phyloP scores from a whole-genome alignment of 2,329 filamentous ascomycete genomes.

The Microsporum canis region DNA sequence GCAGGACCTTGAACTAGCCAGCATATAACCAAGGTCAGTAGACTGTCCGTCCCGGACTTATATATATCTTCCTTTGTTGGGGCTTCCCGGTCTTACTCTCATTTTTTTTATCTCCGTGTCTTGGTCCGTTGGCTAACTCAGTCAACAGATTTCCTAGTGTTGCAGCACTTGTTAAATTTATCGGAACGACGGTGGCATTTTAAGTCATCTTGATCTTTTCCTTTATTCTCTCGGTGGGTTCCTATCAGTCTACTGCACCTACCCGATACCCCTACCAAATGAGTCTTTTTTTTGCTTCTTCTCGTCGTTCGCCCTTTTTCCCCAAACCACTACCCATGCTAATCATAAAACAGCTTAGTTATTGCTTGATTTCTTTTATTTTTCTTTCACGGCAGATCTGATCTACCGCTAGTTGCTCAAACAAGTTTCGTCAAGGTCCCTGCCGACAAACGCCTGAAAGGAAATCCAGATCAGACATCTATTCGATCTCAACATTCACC shows the following conservation, averaged over 20 bases:
- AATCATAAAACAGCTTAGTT: conserved; percentile 4
- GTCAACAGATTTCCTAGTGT: background rate
- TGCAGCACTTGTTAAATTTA: background rate
- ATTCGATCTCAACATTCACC: background rate
- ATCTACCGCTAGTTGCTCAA: conserved; percentile 1
- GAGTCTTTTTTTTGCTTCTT: background rate
- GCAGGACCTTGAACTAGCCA: background rate
- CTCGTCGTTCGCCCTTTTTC: background rate
- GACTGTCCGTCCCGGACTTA: background rate
- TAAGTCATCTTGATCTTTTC: conserved; percentile 3
- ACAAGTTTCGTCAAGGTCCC: background rate
- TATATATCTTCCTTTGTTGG: background rate
- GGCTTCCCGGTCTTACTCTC: background rate
- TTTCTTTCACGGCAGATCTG: background rate
- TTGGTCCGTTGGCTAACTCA: background rate
- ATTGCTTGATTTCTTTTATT: background rate
- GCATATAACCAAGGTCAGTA: background rate
- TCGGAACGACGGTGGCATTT: conserved; percentile 4
- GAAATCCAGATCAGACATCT: background rate
- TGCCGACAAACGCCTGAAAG: background rate
- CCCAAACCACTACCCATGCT: background rate
- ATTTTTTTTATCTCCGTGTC: background rate
- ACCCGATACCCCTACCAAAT: conserved; percentile 2
- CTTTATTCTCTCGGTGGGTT: conserved; percentile 23
- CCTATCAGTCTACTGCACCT: background rate